A percentile compares a stretch with the other conserved stretches of the same genome.
Evolutionary conservation across 495 filamentous ascomycete species (phyloP).

Genomic region (Sordaria brevicollis): DNA sequence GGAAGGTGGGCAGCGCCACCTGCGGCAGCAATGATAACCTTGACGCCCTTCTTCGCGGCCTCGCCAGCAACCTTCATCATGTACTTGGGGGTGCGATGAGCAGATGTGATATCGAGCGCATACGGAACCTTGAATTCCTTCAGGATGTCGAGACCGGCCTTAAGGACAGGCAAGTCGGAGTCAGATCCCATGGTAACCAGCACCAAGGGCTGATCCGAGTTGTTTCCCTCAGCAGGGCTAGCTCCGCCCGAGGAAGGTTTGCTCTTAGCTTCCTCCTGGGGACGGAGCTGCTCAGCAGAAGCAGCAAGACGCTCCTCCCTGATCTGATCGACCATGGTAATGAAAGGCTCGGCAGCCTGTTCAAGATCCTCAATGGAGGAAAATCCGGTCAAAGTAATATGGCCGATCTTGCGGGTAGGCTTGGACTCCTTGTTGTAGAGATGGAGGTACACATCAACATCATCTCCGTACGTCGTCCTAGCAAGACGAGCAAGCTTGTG

Average conservation of each 20-base stretch:
- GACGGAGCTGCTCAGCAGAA: slow-evolving; percentile 13
- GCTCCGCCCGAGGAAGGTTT: not conserved
- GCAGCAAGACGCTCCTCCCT: slow-evolving; percentile 42
- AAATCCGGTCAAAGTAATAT: slow-evolving; percentile 64
- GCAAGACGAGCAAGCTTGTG: slow-evolving; percentile 54
- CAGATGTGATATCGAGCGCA: slow-evolving; percentile 78
- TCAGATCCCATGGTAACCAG: slow-evolving; percentile 93
- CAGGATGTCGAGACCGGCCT: slow-evolving; percentile 67
- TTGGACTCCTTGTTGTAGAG: slow-evolving; percentile 87
- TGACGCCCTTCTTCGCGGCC: slow-evolving; percentile 59
- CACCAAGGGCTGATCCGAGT: slow-evolving; percentile 44
- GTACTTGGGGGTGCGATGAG: slow-evolving; percentile 77
- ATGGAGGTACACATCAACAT: slow-evolving; percentile 50
- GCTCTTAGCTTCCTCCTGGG: slow-evolving; percentile 9
- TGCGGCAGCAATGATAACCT: slow-evolving; percentile 90
- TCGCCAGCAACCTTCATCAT: slow-evolving; percentile 69
- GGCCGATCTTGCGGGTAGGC: slow-evolving; percentile 88
- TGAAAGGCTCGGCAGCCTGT: slow-evolving; percentile 53
- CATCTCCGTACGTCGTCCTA: slow-evolving; percentile 44
- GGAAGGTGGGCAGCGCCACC: slow-evolving; percentile 88
- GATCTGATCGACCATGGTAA: slow-evolving; percentile 54
- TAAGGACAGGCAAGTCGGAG: slow-evolving; percentile 75
- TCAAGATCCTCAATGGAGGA: slow-evolving; percentile 64
- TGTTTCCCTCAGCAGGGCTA: not conserved
- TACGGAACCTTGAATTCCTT: slow-evolving; percentile 65